Conservation (phyloP, 176 grass and related monocot species). For the Dactylis glomerata region DNA sequence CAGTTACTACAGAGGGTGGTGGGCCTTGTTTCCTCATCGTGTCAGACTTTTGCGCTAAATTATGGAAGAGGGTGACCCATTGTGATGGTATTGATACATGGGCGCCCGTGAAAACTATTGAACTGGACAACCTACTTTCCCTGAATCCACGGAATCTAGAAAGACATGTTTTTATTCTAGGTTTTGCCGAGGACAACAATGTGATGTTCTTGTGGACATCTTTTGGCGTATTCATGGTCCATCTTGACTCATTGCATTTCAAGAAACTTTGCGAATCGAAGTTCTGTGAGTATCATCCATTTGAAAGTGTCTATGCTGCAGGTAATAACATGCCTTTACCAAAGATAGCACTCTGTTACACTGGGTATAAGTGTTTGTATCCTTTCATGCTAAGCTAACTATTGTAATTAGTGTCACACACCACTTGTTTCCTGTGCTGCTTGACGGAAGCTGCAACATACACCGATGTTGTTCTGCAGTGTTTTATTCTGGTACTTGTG, state of each 20-base stretch:
- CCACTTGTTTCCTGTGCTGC: background rate
- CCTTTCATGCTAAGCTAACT: background rate
- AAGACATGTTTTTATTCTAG: background rate
- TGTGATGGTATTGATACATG: background rate
- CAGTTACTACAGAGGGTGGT: background rate
- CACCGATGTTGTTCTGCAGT: background rate
- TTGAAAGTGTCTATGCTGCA: background rate
- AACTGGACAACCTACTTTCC: background rate
- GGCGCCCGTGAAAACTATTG: background rate
- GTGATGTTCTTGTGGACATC: background rate
- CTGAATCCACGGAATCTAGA: background rate
- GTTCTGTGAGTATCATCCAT: background rate
- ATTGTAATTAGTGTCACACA: background rate
- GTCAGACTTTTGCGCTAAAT: background rate
- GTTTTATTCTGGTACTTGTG: background rate
- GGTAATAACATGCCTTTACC: background rate
- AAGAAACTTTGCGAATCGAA: background rate
- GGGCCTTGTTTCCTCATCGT: background rate
- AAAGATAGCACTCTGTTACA: background rate
- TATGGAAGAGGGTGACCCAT: background rate
- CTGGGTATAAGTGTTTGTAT: background rate
- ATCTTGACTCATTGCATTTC: background rate
- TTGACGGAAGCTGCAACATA: background rate
- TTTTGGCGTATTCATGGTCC: background rate
- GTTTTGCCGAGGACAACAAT: background rate